Percentiles rank a stretch among this genome's conserved stretches.
phyloP scores from a whole-genome alignment of 1,284 basidiomycete species.

The Uromyces viciae-fabae region DNA sequence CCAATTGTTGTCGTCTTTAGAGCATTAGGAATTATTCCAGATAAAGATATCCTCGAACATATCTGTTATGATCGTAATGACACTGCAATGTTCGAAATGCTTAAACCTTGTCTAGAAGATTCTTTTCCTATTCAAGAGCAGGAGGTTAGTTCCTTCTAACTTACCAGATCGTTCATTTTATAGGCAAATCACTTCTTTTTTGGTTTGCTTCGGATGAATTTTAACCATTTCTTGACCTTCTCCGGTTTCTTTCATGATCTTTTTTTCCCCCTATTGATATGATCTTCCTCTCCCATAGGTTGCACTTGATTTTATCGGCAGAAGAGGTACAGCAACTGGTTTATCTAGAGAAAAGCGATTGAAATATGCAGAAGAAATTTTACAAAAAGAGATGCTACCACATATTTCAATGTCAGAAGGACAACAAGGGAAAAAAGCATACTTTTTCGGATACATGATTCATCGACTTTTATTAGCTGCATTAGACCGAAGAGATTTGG shows the following conservation, averaged over 20 bases:
- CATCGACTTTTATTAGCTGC: constrained; percentile 90
- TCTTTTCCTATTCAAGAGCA: constrained; percentile 97
- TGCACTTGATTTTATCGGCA: constrained; percentile 95
- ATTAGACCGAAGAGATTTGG: constrained; percentile 86
- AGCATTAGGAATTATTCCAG: constrained; percentile 93
- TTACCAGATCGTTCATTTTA: too few relatives aligned
- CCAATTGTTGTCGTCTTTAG: constrained; percentile 99
- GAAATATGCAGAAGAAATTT: constrained; percentile 92
- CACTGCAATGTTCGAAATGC: constrained; percentile 91
- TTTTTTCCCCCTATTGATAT: neutral
- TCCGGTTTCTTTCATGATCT: neutral
- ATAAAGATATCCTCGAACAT: constrained; percentile 94
- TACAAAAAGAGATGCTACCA: constrained; percentile 98
- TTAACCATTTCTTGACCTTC: neutral
- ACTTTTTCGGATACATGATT: constrained; percentile 99
- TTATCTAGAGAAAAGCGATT: constrained; percentile 87
- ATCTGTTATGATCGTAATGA: constrained; percentile 98
- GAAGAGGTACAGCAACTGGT: constrained; percentile 91
- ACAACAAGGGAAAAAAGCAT: constrained; percentile 96
- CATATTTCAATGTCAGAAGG: constrained; percentile 95
- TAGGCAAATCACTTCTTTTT: constrained; percentile 16
- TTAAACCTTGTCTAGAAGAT: constrained; percentile 98
- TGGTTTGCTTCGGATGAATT: too few relatives aligned
- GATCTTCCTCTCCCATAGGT: constrained; percentile 58
- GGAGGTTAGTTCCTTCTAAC: constrained; percentile 62